Evolutionary conservation across 2,329 filamentous ascomycete species (phyloP).

Genomic region (Aspergillus ochraceus): DNA sequence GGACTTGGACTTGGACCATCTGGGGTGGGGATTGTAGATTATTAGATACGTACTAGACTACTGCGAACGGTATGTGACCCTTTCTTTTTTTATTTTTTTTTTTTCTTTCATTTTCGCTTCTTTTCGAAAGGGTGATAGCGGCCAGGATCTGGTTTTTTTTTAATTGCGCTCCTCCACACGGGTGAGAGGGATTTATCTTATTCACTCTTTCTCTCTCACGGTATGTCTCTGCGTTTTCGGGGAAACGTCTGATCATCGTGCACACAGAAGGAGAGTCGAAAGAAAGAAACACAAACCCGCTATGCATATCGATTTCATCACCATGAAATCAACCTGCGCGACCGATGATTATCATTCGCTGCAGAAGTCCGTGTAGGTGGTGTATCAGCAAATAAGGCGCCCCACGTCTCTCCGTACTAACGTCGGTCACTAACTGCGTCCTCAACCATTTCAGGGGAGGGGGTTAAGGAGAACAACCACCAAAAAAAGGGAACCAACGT

Average conservation of each 20-base stretch:
- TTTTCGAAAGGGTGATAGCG: too few species aligned
- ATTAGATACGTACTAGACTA: not conserved
- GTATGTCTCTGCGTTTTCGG: not conserved
- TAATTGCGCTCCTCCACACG: not conserved
- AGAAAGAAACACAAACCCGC: not conserved
- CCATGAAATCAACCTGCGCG: slow-evolving; percentile 2
- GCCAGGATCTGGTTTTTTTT: not conserved
- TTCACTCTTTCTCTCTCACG: not conserved
- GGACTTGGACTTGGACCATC: slow-evolving; percentile 8
- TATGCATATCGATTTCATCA: slow-evolving; percentile 3
- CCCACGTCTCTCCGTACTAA: slow-evolving; percentile 1
- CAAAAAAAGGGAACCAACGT: not conserved
- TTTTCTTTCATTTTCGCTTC: not conserved
- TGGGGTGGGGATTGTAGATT: not conserved
- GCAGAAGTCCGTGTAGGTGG: slow-evolving; percentile 22
- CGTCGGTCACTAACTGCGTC: not conserved
- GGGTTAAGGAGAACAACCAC: not conserved
- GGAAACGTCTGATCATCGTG: too few species aligned
- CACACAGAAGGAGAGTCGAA: too few species aligned
- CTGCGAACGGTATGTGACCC: not conserved
- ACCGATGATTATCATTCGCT: slow-evolving; percentile 7
- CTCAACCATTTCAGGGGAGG: not conserved
- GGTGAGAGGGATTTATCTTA: not conserved
- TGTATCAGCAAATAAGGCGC: slow-evolving; percentile 7
- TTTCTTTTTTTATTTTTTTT: not conserved